These are phyloP conservation scores for Sphaerulina musiva DNA, from an alignment of 2,329 filamentous ascomycete species.

Conservation along the genomic window DNA sequence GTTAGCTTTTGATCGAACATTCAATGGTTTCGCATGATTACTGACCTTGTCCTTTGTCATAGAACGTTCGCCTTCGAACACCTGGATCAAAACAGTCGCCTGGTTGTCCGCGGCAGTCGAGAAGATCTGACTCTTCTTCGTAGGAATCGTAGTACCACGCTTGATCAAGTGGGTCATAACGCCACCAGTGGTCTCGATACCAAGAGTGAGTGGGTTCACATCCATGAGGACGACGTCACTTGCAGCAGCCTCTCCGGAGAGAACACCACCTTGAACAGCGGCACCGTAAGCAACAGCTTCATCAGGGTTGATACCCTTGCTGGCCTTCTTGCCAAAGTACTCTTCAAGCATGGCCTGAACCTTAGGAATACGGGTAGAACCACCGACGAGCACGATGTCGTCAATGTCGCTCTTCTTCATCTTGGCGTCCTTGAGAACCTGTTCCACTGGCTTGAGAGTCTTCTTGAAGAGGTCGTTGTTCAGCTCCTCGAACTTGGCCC, in stretches of 20 bases:
- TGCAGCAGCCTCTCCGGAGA: conserved; percentile 77
- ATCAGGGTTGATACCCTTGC: conserved; percentile 99
- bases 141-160: conserved; percentile 97
- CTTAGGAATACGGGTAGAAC: conserved; percentile 98
- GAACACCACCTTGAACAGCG: conserved; percentile 91
- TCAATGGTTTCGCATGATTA: background rate
- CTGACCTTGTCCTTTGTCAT: conserved; percentile 39
- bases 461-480: conserved; percentile 99
- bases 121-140: conserved; percentile 99
- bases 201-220: conserved; percentile 90
- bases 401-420: conserved; percentile 91
- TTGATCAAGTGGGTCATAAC: conserved; percentile 98
- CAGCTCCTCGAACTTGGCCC: conserved; percentile 98
- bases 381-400: conserved; percentile 96
- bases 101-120: conserved; percentile 97
- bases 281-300: conserved; percentile 98
- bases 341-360: conserved; percentile 91
- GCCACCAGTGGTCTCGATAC: conserved; percentile 97
- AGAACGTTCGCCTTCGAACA: conserved; percentile 89
- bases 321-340: conserved; percentile 96
- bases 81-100: conserved; percentile 97
- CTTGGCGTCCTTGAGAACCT: conserved; percentile 97
- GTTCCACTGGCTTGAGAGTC: conserved; percentile 96
- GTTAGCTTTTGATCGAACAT: background rate
- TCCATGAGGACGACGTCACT: conserved; percentile 93